Percentiles rank a stretch among this genome's conserved stretches.
Conservation (phyloP, 768 basidiomycete species). For the Serendipita vermifera region DNA sequence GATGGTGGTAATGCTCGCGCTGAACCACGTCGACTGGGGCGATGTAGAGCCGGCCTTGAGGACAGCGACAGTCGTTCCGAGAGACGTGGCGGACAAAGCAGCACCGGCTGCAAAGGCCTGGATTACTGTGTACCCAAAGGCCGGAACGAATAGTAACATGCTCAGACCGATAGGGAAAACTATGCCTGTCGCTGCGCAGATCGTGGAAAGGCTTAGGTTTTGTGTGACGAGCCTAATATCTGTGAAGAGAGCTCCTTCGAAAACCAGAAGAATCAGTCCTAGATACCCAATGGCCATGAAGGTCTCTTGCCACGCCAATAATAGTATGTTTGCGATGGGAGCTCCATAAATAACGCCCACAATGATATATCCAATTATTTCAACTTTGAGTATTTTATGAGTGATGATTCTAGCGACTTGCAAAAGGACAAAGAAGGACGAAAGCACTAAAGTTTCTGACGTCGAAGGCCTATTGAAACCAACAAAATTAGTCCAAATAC, state of each 20-base stretch:
- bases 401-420: constrained; percentile 36
- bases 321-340: constrained; percentile 35
- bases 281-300: constrained; percentile 28
- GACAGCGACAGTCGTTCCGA: constrained; percentile 55
- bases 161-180: constrained; percentile 38
- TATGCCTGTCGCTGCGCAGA: constrained; percentile 41
- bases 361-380: constrained; percentile 38
- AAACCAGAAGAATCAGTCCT: constrained; percentile 30
- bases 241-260: constrained; percentile 42
- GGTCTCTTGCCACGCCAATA: constrained; percentile 27
- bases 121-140: constrained; percentile 28
- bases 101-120: constrained; percentile 51
- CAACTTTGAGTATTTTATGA: constrained; percentile 30
- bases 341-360: constrained; percentile 45
- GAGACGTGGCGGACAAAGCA: constrained; percentile 47
- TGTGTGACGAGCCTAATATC: constrained; percentile 32
- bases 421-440: constrained; percentile 44
- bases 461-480: no score
- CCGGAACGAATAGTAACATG: constrained; percentile 31
- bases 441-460: constrained; percentile 31
- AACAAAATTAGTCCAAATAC: no score
- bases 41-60: constrained; percentile 22
- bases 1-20: constrained; percentile 41
- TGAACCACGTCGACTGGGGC: constrained; percentile 23
- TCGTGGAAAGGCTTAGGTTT: constrained; percentile 35